These are phyloP conservation scores for Erysimum cheiri DNA, from an alignment of 441 rosid genomes.

Conservation along the genomic window DNA sequence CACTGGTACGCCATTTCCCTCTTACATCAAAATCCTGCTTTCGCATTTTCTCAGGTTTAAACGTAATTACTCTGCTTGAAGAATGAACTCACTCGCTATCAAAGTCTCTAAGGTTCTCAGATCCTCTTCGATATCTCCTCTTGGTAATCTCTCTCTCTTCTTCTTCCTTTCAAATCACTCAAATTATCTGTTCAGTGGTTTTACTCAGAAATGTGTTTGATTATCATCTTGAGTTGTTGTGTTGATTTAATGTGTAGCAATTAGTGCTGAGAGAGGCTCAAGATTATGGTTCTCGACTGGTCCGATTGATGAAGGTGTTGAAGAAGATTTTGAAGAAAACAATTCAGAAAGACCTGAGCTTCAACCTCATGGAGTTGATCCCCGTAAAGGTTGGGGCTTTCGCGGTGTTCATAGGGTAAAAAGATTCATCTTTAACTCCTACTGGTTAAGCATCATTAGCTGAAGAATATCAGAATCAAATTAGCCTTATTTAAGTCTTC, in stretches of 20 bases:
- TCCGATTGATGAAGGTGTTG: slow-evolving; percentile 45
- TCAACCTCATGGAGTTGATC: slow-evolving; percentile 83
- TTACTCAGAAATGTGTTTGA: neutral
- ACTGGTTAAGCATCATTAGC: neutral
- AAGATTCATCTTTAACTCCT: neutral
- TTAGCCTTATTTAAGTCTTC: neutral
- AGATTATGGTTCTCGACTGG: slow-evolving; percentile 59
- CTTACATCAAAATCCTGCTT: neutral
- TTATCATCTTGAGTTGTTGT: slow-evolving; percentile 2
- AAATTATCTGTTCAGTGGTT: neutral
- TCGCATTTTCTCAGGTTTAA: neutral
- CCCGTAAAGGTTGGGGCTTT: slow-evolving; percentile 83
- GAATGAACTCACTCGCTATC: slow-evolving; percentile 40
- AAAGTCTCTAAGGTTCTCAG: slow-evolving; percentile 36
- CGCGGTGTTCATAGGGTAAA: slow-evolving; percentile 94
- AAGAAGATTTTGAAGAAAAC: slow-evolving; percentile 52
- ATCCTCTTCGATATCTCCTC: slow-evolving; percentile 29
- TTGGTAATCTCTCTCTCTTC: slow-evolving; percentile 25
- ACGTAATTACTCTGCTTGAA: neutral
- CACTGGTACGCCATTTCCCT: slow-evolving; percentile 6
- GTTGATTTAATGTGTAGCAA: slow-evolving; percentile 44
- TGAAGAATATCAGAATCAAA: slow-evolving; percentile 13
- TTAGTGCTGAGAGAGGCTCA: slow-evolving; percentile 52
- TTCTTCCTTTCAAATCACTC: no score
- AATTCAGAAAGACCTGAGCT: slow-evolving; percentile 58